Evolutionary conservation across 768 basidiomycete genomes (phyloP), one percentile per base, ranked within the genome.

Genomic region (Pluteus cervinus): DNA sequence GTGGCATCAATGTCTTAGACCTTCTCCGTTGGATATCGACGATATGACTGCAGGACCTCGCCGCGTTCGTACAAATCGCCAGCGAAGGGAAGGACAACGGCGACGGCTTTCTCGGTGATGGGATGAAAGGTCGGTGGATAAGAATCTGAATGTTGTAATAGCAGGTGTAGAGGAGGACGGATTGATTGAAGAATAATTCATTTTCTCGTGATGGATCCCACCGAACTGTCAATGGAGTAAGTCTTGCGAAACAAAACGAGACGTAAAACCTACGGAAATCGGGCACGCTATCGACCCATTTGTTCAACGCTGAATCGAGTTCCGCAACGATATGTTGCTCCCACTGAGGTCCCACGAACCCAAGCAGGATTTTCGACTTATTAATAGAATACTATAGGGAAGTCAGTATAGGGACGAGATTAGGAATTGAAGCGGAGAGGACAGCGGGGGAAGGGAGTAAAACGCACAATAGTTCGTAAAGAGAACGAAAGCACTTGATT

Each of bases 21-120:
- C 72, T 60, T 34, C 52, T 60, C 33, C 68, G 58, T 36, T 74
- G 69, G 2, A 75, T 60, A 46, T 89, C 84, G 24, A 86, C 61
- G 15, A 96, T 71, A 47, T 88, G 88, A n/a, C 75, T 78, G 39
- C 79, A 85, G 1, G 85, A 85, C 14, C 90, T 68, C 0, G 90
- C 86, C 0, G 91, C 81, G 41, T 90, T 74, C 8, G 85, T 75
- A 55, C 81, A 87, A 37, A 84, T 86, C 0, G 83, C 79, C 15
- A 85, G 65, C 0, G 81, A 85, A 7, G 81, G 82, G 51, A 79
- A 76, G 2, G 71, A 63, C 4, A 75, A 44, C 1, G 60, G 51
- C 8, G 71, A 66, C 0, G 68, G 68, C 42, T 66, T 71, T 29
- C 63, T 60, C 0, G 73, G 70, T 0, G 74, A 69, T 0, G 80